These are phyloP conservation scores for Takakia lepidozioides DNA, from an alignment of 225 moss, liverwort and hornwort genomes.

Conservation along the genomic window DNA sequence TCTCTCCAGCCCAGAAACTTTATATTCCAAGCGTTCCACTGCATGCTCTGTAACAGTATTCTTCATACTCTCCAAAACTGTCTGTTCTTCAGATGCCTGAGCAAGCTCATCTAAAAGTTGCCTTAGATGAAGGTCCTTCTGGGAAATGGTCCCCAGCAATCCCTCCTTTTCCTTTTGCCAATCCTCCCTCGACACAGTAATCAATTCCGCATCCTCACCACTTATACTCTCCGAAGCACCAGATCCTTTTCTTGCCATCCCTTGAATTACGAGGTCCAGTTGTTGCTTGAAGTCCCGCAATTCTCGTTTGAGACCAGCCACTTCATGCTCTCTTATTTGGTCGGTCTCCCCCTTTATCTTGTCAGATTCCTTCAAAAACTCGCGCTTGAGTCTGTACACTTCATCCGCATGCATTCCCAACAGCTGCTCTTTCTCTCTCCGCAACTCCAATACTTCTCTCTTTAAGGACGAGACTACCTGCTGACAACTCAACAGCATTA, in stretches of 20 bases:
- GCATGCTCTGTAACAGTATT: no score
- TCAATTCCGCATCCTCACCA: no score
- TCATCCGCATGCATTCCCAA: constrained; percentile 59
- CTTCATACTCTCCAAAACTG: neutral
- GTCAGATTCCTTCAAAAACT: constrained; percentile 47
- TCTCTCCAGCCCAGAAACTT: no score
- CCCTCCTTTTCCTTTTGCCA: no score
- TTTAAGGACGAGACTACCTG: constrained; percentile 48
- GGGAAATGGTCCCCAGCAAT: no score
- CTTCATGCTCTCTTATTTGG: constrained; percentile 14
- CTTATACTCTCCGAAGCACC: neutral
- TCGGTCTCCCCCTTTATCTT: constrained; percentile 40
- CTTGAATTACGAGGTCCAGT: constrained; percentile 18
- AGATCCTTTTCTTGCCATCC: constrained; percentile 6
- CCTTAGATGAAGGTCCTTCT: no score
- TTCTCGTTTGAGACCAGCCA: constrained; percentile 21
- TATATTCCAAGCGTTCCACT: no score
- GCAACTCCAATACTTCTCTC: constrained; percentile 53
- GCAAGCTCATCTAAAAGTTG: no score
- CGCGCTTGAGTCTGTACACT: constrained; percentile 45
- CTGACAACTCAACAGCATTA: no score
- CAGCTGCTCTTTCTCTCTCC: constrained; percentile 79
- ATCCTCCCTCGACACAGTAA: no score
- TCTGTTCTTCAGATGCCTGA: no score
- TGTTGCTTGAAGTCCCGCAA: constrained; percentile 16